Percentiles rank a stretch among this genome's conserved stretches.
These are phyloP conservation scores for Zychaea mexicana DNA, from an alignment of 371 early-diverging fungal species.

Conservation along the genomic window DNA sequence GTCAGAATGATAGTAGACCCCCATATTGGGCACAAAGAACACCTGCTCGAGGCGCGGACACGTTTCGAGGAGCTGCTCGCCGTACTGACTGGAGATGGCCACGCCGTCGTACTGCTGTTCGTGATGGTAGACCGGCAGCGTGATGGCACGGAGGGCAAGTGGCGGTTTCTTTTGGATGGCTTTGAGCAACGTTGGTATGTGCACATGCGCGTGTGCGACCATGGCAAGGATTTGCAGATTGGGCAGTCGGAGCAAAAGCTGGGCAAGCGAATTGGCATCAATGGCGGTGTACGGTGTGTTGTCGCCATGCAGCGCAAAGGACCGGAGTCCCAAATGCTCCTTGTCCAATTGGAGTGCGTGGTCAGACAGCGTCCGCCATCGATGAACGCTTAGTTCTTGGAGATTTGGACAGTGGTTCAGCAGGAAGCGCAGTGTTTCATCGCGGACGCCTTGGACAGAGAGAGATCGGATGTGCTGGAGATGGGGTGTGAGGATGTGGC, in stretches of 20 bases:
- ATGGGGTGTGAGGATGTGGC: constrained; percentile 23
- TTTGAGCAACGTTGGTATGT: constrained; percentile 25
- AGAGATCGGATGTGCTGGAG: constrained; percentile 25
- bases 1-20: not conserved
- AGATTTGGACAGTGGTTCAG: constrained; percentile 28
- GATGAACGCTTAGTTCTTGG: constrained; percentile 22
- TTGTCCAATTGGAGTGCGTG: constrained; percentile 22
- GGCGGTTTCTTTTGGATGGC: not conserved
- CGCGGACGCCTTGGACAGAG: constrained; percentile 29
- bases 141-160: not conserved
- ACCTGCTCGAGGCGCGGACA: not conserved
- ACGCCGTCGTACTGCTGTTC: constrained; percentile 1
- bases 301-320: constrained; percentile 16
- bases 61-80: not conserved
- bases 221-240: constrained; percentile 20
- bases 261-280: constrained; percentile 27
- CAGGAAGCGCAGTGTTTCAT: constrained; percentile 29
- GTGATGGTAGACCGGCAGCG: not conserved
- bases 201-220: constrained; percentile 30
- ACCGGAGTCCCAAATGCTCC: constrained; percentile 14
- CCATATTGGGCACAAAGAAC: constrained; percentile 1
- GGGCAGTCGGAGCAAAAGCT: constrained; percentile 26
- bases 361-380: constrained; percentile 40
- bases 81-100: not conserved
- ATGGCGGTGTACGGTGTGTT: constrained; percentile 28